Conservation (phyloP, 805 yeast genomes). For the Metschnikowia orientalis region DNA sequence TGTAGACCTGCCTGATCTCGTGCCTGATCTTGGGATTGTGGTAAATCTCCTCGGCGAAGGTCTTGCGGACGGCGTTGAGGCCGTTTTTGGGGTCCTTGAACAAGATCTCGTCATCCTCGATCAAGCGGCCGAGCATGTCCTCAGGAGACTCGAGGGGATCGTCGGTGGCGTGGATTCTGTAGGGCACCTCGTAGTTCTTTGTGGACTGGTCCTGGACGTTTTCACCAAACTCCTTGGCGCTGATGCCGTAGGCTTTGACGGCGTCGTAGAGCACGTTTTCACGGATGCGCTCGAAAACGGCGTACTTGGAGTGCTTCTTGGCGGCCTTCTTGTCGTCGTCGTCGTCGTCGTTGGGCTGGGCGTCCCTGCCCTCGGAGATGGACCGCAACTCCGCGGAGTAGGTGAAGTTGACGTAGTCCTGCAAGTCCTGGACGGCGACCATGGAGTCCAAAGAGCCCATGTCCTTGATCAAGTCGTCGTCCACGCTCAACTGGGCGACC, state of each 20-base stretch:
- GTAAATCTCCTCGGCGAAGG: constrained; percentile 73
- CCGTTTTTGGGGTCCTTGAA: constrained; percentile 61
- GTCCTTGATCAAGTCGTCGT: constrained; percentile 55
- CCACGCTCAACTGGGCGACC: constrained; percentile 47
- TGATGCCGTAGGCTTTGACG: constrained; percentile 67
- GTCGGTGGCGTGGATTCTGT: constrained; percentile 64
- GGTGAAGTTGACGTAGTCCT: constrained; percentile 74
- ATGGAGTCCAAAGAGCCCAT: constrained; percentile 55
- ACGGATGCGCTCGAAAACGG: constrained; percentile 63
- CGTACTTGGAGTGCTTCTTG: constrained; percentile 57
- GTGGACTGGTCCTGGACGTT: constrained; percentile 64
- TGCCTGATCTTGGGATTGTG: constrained; percentile 78
- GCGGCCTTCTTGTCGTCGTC: constrained; percentile 20
- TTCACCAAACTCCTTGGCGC: constrained; percentile 79
- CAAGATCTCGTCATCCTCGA: constrained; percentile 44
- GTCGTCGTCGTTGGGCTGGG: constrained; percentile 23
- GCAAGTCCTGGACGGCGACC: constrained; percentile 81
- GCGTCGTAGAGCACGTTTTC: constrained; percentile 60
- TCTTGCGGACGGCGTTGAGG: constrained; percentile 65
- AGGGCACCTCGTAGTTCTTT: constrained; percentile 38
- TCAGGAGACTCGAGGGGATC: constrained; percentile 62
- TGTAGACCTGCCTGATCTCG: constrained; percentile 59
- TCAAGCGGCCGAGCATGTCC: constrained; percentile 48
- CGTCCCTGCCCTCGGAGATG: constrained; percentile 20
- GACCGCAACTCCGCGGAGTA: constrained; percentile 60